Base-by-base conservation (phyloP, 331 rosid species). In the Dryas integrifolia region DNA sequence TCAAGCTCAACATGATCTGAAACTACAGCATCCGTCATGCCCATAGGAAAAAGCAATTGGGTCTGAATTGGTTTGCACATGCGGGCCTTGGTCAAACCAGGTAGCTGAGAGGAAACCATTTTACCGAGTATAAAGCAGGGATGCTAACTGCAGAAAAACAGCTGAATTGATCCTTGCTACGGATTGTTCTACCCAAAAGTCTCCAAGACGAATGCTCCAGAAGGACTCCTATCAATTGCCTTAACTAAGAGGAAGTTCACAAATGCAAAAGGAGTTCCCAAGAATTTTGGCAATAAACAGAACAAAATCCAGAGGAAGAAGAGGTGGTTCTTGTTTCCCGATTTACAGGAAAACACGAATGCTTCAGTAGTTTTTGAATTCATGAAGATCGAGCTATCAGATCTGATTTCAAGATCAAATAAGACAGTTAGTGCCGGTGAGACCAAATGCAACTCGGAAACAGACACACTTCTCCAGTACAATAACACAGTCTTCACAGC, bases 271-370 rank as follows among this genome's bases (percentile, higher is more conserved):
- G 97, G 86, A 47, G 92, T 87, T 75, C 98, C 98, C 82, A 91
- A 82, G 60, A 82, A 93, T 60, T 89, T 93, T 3, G 98, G 98
- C 81, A 91, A 77, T 67, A 91, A 72, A 90, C 85, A 89, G 77
- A 88, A 82, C 79, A 91, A 70, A 88, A 91, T 89, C 95, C 95
- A 91, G 88, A 80, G 80, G 84, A 85, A 91, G 90, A 82, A 87
- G 83, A 85, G 84, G 88, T 50, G 51, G 88, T 73, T 91, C 84
- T 88, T 89, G 98, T 91, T 93, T 91, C 97, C 98, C 92, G 90
- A 82, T 70, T 58, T 75, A 87, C 96, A 93, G 97, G 98, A 89
- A 93, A 93, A 96, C 80, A 82, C 82, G 84, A 84, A 85, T 83
- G 82, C 87, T 82, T 81, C 97, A 81, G 87, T 64, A 81, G 85